Conservation (phyloP, 495 filamentous ascomycete species). For the Penicillium malachiteum region DNA sequence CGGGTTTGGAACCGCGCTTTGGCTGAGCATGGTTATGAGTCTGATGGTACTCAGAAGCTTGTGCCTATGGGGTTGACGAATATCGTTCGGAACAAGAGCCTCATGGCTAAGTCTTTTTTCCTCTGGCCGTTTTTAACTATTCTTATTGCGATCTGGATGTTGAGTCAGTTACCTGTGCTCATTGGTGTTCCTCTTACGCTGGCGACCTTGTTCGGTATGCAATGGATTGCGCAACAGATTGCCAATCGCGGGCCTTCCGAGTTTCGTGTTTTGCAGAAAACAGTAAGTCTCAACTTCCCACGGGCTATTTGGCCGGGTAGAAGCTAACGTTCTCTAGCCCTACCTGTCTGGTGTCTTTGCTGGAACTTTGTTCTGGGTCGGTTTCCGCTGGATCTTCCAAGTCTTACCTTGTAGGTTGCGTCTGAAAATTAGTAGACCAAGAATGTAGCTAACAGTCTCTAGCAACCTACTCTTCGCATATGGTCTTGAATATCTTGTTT, state of each 20-base stretch:
- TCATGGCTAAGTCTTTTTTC: conserved; percentile 87
- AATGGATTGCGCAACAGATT: conserved; percentile 74
- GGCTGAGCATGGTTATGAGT: conserved; percentile 78
- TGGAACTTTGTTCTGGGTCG: conserved; percentile 80
- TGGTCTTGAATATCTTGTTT: conserved; percentile 75
- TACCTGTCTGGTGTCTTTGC: conserved; percentile 94
- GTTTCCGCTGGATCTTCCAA: conserved; percentile 67
- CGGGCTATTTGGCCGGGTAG: neutral
- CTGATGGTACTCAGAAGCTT: conserved; percentile 67
- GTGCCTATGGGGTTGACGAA: conserved; percentile 51
- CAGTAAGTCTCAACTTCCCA: conserved; percentile 53
- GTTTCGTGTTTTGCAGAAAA: conserved; percentile 84
- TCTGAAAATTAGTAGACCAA: conserved; percentile 9
- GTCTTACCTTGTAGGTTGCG: conserved; percentile 64
- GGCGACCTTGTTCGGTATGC: conserved; percentile 65
- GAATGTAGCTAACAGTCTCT: conserved; percentile 4
- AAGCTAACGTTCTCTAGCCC: conserved; percentile 51
- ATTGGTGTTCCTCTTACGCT: conserved; percentile 69
- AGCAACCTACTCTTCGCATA: conserved; percentile 64
- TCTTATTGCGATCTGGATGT: conserved; percentile 64
- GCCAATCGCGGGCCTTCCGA: conserved; percentile 78
- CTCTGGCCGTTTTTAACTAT: conserved; percentile 80
- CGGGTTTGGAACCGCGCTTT: conserved; percentile 82
- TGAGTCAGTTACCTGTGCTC: conserved; percentile 73
- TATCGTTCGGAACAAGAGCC: conserved; percentile 68